These are phyloP conservation scores for Straminergon stramineum DNA, from an alignment of 225 moss, liverwort and hornwort species.

Conservation along the genomic window DNA sequence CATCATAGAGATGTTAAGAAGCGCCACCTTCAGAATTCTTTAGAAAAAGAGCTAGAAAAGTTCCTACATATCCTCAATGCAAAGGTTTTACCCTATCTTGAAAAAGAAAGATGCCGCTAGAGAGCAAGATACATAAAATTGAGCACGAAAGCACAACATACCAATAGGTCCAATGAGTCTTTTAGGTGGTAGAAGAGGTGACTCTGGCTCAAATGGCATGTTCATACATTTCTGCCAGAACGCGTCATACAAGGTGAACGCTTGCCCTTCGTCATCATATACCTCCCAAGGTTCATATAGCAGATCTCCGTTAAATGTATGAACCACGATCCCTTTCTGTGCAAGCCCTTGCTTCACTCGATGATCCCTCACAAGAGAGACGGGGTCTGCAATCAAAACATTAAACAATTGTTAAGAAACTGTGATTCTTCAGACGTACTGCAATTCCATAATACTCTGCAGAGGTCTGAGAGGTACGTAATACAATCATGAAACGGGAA, in stretches of 20 bases:
- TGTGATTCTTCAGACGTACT: not conserved
- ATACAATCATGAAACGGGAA: not conserved
- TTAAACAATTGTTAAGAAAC: not conserved
- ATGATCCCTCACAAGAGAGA: conserved; percentile 96
- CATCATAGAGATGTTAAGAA: not conserved
- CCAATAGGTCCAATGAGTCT: conserved; percentile 50
- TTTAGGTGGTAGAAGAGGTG: conserved; percentile 75
- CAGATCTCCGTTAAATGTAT: conserved; percentile 91
- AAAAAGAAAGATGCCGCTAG: not conserved
- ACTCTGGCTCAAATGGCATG: conserved; percentile 92
- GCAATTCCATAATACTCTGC: not conserved
- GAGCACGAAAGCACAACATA: conserved; percentile 5
- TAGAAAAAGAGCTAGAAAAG: not conserved
- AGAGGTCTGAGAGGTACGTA: not conserved
- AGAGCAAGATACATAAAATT: not conserved
- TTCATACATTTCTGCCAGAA: conserved; percentile 94
- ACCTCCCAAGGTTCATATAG: conserved; percentile 99
- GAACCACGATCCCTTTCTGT: conserved; percentile 59
- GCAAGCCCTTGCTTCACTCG: conserved; percentile 93
- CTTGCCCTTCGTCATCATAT: conserved; percentile 86
- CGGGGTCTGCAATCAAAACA: conserved; percentile 61
- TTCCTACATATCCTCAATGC: not conserved
- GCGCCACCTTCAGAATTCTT: not conserved
- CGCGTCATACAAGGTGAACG: conserved; percentile 71
- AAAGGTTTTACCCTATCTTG: not conserved